These are phyloP conservation scores for Colletotrichum abscissum DNA, from an alignment of 2,329 filamentous ascomycete genomes.

Conservation along the genomic window DNA sequence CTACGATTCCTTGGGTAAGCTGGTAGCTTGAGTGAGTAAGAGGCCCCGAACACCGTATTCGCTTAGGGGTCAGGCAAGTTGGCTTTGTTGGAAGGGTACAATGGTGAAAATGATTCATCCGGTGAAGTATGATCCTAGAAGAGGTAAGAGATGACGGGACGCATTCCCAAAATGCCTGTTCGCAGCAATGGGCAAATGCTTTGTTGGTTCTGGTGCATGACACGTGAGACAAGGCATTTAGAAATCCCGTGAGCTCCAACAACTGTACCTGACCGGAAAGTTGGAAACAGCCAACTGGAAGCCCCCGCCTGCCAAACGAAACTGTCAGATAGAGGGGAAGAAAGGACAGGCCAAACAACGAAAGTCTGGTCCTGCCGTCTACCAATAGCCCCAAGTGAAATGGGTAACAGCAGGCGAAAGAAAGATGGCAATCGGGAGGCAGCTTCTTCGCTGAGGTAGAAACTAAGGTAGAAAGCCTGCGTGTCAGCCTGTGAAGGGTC, in stretches of 20 bases:
- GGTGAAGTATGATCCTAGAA: neutral
- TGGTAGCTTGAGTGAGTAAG: neutral
- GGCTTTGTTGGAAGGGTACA: neutral
- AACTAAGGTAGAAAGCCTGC: neutral
- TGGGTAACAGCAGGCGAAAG: neutral
- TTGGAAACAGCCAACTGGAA: neutral
- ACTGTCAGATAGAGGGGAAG: neutral
- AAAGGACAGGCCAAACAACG: neutral
- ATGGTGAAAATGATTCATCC: neutral
- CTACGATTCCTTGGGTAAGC: neutral
- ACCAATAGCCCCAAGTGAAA: neutral
- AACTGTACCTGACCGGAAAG: neutral
- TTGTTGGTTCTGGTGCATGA: neutral
- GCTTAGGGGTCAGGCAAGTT: neutral
- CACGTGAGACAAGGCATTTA: neutral
- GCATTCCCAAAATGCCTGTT: neutral
- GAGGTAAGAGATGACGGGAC: neutral
- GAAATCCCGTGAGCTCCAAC: neutral
- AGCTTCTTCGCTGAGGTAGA: neutral
- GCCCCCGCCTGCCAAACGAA: neutral
- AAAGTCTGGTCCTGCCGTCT: neutral
- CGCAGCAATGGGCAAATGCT: neutral
- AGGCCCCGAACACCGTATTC: neutral
- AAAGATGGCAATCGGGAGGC: neutral
- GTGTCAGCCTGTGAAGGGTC: neutral